Base-by-base conservation (phyloP, 2,329 filamentous ascomycete species). In the Immersiporthe knoxdaviesiana region DNA sequence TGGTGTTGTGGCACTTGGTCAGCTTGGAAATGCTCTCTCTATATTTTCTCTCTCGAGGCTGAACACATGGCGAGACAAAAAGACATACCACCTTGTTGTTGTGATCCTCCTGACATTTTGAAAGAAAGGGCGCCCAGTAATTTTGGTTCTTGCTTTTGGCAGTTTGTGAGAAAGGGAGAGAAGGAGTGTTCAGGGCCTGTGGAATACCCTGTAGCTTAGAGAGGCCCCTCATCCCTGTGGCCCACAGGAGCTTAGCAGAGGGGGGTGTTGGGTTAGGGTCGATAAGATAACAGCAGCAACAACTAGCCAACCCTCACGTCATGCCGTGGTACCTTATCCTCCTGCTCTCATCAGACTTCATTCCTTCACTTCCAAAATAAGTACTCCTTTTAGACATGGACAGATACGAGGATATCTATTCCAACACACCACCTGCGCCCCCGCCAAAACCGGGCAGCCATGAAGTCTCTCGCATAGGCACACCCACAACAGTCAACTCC, bases 401-500 rank as follows among this genome's bases (percentile, higher is more conserved):
- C 64, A 69, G 70, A 41, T 71, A 69, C 10, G 70, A 71, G 54
- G 70, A 75, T 61, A 79, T 83, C 70, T 84, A 85, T 69, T 79
- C 84, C 6, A 82, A 85, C 58, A 83, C 84, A 16, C 90, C 91
- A 35, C 91, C 91, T 0, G 85, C 89, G 11, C 90, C 90, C 21
- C 91, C 91, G 1, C 91, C 91, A 0, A 93, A 93, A 77, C 89
- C 91, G 21, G 85, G 83, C 74, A 91, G 87, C 78, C 90, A 90
- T 77, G 90, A 92, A 73, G 81, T 86, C 65, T 92, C 88, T 78
- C 88, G 90, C 71, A 84, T 88, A 72, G 86, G 86, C 74, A 92
- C 90, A 32, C 90, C 91, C 1, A 82, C 86, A 65, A 78, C 80
- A 62, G 78, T 81, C 37, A 81, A 81, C 67, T 81, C 82, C 30